Evolutionary conservation across 225 moss, liverwort and hornwort species (phyloP).

Genomic region (Physcomitrellopsis africana): DNA sequence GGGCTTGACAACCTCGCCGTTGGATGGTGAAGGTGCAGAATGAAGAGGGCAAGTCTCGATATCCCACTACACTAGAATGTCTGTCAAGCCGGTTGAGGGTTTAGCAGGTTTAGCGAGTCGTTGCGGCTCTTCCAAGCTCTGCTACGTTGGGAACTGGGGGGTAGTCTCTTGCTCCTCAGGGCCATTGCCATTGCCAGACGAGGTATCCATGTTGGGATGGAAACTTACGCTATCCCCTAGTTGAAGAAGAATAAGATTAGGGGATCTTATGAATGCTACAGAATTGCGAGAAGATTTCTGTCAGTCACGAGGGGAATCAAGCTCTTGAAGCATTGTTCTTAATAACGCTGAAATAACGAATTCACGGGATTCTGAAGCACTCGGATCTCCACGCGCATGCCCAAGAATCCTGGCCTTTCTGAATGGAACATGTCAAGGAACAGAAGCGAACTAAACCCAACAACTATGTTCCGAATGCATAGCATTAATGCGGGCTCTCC

Average conservation of each 20-base stretch:
- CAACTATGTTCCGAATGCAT: neutral
- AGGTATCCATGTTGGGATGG: slow-evolving; percentile 12
- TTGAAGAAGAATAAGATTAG: too few relatives aligned
- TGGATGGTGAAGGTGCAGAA: neutral
- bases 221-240: too few relatives aligned
- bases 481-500: too few relatives aligned
- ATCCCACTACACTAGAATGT: slow-evolving; percentile 44
- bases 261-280: too few relatives aligned
- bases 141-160: slow-evolving; percentile 2
- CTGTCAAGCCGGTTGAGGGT: slow-evolving; percentile 1
- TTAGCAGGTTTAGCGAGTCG: slow-evolving; percentile 2
- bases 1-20: neutral
- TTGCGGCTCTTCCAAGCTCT: slow-evolving; percentile 40
- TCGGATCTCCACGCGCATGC: neutral
- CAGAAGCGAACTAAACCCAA: neutral
- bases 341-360: too few relatives aligned
- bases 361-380: too few relatives aligned
- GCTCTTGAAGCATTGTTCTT: neutral
- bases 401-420: neutral
- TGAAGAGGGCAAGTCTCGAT: slow-evolving; percentile 35
- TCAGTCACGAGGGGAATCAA: neutral
- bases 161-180: neutral
- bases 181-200: neutral
- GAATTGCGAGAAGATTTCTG: neutral
- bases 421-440: neutral